Base-by-base conservation (phyloP, 495 filamentous ascomycete genomes). In the Annulohypoxylon bovei region DNA sequence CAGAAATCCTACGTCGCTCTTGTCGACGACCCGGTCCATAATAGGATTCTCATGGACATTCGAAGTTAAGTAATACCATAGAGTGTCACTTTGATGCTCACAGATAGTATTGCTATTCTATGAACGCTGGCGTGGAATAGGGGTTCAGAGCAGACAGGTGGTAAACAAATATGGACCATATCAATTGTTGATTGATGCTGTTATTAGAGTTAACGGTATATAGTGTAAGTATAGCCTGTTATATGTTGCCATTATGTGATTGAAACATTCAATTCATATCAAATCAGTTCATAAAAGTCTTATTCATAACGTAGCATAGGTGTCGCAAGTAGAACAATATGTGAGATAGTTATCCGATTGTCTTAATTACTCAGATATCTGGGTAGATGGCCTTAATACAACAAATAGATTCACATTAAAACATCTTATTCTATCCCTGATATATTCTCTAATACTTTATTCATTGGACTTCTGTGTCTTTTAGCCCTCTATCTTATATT, bases 401-500 rank as follows among this genome's bases (percentile, higher is more conserved):
- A 11, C 22, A 11, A 28, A 12, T 53, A 1, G n/a, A 27, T 6
- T 32, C 4, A 39, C 32, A n/a, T 9, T 39, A 42, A 46, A 59
- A 42, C 11, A 14, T 6, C 3, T 8, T 59, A 2, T 20, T 3
- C 22, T 6, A 42, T 28, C 37, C 25, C 35, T 30, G 40, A 12
- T 20, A 33, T 44, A 28, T 16, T 18, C 11, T 68, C 33, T 28
- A 18, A 53, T 42, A 1, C 4, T 56, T 46, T 59, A 49, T 35
- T 14, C 4, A 18, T 27, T 49, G 22, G n/a, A 49, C 49, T 63
- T 67, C 27, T 62, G 47, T 61, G 49, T 56, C 67, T 7, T 68
- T 80, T 81, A 84, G 3, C 74, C 82, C 14, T 90, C 83, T 46
- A 93, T 87, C 40, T 85, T 80, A 72, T 92, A 93, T 33, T 84